Evolutionary conservation across 768 basidiomycete species (phyloP), one percentile per base, ranked within the genome.

Genomic region (Amanita thiersii): DNA sequence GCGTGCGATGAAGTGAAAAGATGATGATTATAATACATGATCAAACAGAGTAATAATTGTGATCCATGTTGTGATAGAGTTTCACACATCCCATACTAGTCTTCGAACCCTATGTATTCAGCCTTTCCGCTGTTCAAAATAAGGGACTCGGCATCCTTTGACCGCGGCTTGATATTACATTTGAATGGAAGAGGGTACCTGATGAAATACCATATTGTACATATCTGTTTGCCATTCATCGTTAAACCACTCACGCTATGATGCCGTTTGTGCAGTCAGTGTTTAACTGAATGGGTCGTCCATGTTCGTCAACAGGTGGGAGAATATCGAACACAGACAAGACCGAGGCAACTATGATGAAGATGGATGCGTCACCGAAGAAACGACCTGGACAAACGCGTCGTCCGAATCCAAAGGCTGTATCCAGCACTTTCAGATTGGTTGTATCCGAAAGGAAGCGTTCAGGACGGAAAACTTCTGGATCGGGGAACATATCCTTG

Each of bases 371-470:
- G 4, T 52, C 28, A 6, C 59, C 63, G 18, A 66, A 46, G 44
- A 62, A 56, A 4, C 64, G 56, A 6, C 68, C 67, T 5, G 64
- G 65, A 34, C 58, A 61, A 8, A 63, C 60, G 14, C 39, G 39
- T 28, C 39, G 39, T 15, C 39, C 39, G 23, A 17, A 39, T 23
- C 24, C 39, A 20, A 39, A 39, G 3, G 25, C 39, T 5, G 28
- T 26, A 6, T 39, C 26, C 25, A 47, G 28, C 7, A 44, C 18
- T 4, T 47, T 35, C 6, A 49, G 43, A 15, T 52, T 21, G 7
- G 39, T 39, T 3, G 51, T 52, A 9, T 48, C 37, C 17, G 35
- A 21, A 18, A 58, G 32, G 43, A 57, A 61, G 17, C 60, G 49
- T 23, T 61, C 58, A 8, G 61, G 61, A 7, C 53, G 54, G 49